Conservation (phyloP, 1,139 yeast genomes). For the Candida sanyaensis region DNA sequence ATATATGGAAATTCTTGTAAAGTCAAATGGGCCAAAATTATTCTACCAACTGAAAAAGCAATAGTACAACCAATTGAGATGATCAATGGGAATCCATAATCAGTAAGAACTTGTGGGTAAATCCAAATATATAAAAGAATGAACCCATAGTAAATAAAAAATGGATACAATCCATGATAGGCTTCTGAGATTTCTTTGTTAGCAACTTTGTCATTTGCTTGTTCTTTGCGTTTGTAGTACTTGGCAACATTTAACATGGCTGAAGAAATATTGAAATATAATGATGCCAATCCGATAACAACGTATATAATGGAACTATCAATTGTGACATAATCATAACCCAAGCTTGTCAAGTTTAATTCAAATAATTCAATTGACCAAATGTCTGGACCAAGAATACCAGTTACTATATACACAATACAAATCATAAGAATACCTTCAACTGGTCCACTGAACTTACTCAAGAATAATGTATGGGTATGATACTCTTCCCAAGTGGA, state of each 20-base stretch:
- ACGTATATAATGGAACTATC: conserved; percentile 46
- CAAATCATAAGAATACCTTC: conserved; percentile 82
- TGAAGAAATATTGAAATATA: conserved; percentile 69
- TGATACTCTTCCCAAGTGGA: conserved; percentile 97
- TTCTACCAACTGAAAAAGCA: conserved; percentile 87
- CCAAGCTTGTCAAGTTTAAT: conserved; percentile 36
- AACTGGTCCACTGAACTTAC: conserved; percentile 90
- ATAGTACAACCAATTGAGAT: conserved; percentile 71
- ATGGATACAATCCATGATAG: conserved; percentile 68
- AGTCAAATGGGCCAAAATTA: conserved; percentile 86
- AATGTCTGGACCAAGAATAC: conserved; percentile 65
- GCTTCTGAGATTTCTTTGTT: conserved; percentile 43
- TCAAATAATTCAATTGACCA: conserved; percentile 52
- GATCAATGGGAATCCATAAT: conserved; percentile 58
- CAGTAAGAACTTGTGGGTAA: conserved; percentile 52
- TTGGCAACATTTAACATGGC: conserved; percentile 72
- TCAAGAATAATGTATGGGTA: conserved; percentile 79
- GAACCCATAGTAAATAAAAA: conserved; percentile 60
- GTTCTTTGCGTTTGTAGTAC: conserved; percentile 39
- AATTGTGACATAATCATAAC: conserved; percentile 26
- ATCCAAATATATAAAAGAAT: conserved; percentile 49
- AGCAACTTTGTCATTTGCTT: conserved; percentile 21
- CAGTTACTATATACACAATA: conserved; percentile 59
- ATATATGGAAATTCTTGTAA: conserved; percentile 71
- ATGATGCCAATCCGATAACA: conserved; percentile 53